A percentile compares a stretch with the other conserved stretches of the same genome.
These are phyloP conservation scores for Kluyveromyces nonfermentans DNA, from an alignment of 805 yeast species.

Conservation along the genomic window DNA sequence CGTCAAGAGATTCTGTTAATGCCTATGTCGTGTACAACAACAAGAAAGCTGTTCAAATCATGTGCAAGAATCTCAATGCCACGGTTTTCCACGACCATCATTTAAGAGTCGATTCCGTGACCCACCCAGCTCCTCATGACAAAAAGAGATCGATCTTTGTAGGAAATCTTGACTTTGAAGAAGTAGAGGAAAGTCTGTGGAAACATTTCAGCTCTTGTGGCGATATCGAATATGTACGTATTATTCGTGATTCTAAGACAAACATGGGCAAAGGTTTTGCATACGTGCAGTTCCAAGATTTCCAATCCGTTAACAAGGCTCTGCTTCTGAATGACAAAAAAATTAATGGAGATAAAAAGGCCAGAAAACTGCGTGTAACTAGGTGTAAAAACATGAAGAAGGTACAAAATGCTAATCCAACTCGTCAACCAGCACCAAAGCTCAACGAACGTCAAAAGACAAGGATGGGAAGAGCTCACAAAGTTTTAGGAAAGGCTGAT, in stretches of 20 bases:
- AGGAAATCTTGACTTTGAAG: constrained; percentile 91
- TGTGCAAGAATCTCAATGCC: constrained; percentile 49
- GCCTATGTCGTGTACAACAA: constrained; percentile 76
- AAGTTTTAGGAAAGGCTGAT: constrained; percentile 71
- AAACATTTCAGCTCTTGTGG: constrained; percentile 59
- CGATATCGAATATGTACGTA: constrained; percentile 78
- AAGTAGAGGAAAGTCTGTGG: constrained; percentile 85
- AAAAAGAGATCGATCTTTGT: constrained; percentile 78
- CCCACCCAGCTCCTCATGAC: constrained; percentile 83
- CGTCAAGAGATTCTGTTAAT: constrained; percentile 70
- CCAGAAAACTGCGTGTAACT: constrained; percentile 64
- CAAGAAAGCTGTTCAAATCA: constrained; percentile 33
- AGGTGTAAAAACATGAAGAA: constrained; percentile 47
- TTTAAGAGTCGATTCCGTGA: constrained; percentile 83
- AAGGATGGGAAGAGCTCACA: constrained; percentile 68
- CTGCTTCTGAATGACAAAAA: constrained; percentile 65
- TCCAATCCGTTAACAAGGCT: constrained; percentile 70
- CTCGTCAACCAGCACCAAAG: constrained; percentile 23
- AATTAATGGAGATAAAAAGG: constrained; percentile 27
- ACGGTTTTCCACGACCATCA: constrained; percentile 61
- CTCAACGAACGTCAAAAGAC: constrained; percentile 64
- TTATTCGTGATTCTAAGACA: constrained; percentile 86
- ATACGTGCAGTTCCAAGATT: constrained; percentile 78
- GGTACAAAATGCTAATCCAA: constrained; percentile 8
- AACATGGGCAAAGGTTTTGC: constrained; percentile 97